A percentile compares a stretch with the other conserved stretches of the same genome.
Evolutionary conservation across 768 basidiomycete species (phyloP).

Genomic region (Cystobasidium onofrii): DNA sequence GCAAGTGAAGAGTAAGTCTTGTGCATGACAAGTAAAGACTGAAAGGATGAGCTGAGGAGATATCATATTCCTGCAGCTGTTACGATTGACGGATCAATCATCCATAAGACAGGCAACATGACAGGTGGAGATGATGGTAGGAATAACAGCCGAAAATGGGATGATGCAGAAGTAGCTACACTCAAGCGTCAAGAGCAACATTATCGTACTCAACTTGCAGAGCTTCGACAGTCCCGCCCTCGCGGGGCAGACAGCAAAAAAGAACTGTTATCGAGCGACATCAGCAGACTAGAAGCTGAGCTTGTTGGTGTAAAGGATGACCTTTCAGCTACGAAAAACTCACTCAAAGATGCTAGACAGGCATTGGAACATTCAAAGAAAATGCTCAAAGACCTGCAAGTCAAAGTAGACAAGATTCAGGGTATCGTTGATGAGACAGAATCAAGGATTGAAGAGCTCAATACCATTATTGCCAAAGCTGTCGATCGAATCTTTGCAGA

Average conservation of each 20-base stretch:
- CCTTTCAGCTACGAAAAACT: constrained; percentile 48
- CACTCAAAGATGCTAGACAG: constrained; percentile 2
- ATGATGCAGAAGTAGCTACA: constrained; percentile 73
- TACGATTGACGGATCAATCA: constrained; percentile 89
- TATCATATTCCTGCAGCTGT: constrained; percentile 57
- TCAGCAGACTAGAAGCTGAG: constrained; percentile 54
- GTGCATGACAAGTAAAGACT: too few relatives aligned
- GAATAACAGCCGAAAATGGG: constrained; percentile 54
- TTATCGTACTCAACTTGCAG: constrained; percentile 65
- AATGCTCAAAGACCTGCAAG: not conserved
- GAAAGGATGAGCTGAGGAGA: not conserved
- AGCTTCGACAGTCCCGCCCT: constrained; percentile 49
- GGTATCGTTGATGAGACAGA: constrained; percentile 65
- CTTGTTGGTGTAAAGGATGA: constrained; percentile 78
- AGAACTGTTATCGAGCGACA: constrained; percentile 57
- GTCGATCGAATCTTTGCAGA: constrained; percentile 68
- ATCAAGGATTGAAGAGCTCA: constrained; percentile 46
- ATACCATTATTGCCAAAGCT: constrained; percentile 57
- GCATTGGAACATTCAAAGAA: not conserved
- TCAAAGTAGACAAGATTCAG: constrained; percentile 51
- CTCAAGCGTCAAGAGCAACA: constrained; percentile 61
- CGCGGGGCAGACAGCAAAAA: constrained; percentile 51
- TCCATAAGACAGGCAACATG: constrained; percentile 94
- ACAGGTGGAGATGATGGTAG: constrained; percentile 68
- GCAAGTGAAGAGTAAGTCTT: constrained; percentile 78